These are phyloP conservation scores for Austroboletus eburneus DNA, from an alignment of 768 basidiomycete genomes.

Conservation along the genomic window DNA sequence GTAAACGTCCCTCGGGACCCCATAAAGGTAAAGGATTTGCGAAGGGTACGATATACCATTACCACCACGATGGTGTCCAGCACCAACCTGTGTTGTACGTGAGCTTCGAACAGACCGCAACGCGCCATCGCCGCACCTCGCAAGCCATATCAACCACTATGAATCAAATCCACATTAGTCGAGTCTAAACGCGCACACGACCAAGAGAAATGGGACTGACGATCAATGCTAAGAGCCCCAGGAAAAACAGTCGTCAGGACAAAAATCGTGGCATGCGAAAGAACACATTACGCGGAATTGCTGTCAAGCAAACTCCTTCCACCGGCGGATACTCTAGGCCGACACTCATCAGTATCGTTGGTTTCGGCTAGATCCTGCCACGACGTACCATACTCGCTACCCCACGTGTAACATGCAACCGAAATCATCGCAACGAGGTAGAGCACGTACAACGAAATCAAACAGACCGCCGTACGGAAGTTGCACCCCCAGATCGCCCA, in stretches of 20 bases:
- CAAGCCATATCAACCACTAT: constrained; percentile 12
- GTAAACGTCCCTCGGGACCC: neutral
- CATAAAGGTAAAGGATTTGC: neutral
- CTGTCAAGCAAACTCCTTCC: neutral
- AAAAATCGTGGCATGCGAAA: neutral
- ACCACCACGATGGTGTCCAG: constrained; percentile 6
- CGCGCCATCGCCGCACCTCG: neutral
- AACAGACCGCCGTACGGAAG: neutral
- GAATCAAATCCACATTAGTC: neutral
- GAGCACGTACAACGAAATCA: constrained; percentile 6
- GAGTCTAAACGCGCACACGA: neutral
- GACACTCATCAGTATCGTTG: neutral
- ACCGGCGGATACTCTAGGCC: constrained; percentile 1
- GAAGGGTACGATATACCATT: constrained; percentile 5
- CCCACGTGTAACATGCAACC: constrained; percentile 5
- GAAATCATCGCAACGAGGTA: constrained; percentile 8
- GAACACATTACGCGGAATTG: constrained; percentile 1
- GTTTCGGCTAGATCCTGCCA: neutral
- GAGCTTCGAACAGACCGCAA: neutral
- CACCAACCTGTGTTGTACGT: constrained; percentile 1
- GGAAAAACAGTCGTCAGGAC: neutral
- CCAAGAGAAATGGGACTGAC: constrained; percentile 4
- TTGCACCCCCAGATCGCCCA: constrained; percentile 19
- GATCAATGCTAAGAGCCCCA: neutral
- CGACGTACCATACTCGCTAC: neutral